These are phyloP conservation scores for Suillus alpinus DNA, from an alignment of 768 basidiomycete species.

Conservation along the genomic window DNA sequence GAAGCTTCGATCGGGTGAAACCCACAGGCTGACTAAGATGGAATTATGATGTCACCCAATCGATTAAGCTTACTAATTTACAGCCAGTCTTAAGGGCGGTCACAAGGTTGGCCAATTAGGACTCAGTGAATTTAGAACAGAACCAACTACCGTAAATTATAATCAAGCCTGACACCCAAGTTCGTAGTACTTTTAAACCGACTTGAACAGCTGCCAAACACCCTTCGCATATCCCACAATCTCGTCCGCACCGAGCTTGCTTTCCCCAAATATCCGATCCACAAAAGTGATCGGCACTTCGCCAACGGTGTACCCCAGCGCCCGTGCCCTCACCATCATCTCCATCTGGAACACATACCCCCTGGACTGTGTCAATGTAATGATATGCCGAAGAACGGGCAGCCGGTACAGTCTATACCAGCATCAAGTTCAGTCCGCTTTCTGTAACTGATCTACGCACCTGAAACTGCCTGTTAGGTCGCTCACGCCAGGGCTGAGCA, in stretches of 20 bases:
- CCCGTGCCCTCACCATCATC: conserved; percentile 90
- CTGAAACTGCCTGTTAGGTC: conserved; percentile 91
- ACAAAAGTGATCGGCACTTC: conserved; percentile 95
- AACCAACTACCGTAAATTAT: neutral
- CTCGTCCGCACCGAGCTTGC: conserved; percentile 87
- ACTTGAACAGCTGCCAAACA: conserved; percentile 75
- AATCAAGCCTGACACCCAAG: neutral
- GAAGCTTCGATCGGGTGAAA: neutral
- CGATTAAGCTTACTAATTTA: too few species aligned
- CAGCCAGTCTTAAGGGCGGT: too few species aligned
- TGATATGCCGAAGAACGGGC: conserved; percentile 76
- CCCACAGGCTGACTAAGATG: conserved; percentile 3
- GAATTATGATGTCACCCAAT: conserved; percentile 6
- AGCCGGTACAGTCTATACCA: conserved; percentile 66
- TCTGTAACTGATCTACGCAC: conserved; percentile 37
- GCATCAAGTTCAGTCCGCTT: conserved; percentile 4
- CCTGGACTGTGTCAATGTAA: conserved; percentile 78
- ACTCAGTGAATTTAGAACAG: neutral
- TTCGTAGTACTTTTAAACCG: conserved; percentile 44
- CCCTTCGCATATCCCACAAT: conserved; percentile 85
- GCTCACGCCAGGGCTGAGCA: conserved; percentile 81
- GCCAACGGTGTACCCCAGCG: conserved; percentile 81
- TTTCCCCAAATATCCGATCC: conserved; percentile 90
- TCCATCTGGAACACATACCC: conserved; percentile 99
- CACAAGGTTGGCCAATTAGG: too few species aligned